Evolutionary conservation across 768 basidiomycete species (phyloP).

Genomic region (Hygrophoropsis aurantiaca): DNA sequence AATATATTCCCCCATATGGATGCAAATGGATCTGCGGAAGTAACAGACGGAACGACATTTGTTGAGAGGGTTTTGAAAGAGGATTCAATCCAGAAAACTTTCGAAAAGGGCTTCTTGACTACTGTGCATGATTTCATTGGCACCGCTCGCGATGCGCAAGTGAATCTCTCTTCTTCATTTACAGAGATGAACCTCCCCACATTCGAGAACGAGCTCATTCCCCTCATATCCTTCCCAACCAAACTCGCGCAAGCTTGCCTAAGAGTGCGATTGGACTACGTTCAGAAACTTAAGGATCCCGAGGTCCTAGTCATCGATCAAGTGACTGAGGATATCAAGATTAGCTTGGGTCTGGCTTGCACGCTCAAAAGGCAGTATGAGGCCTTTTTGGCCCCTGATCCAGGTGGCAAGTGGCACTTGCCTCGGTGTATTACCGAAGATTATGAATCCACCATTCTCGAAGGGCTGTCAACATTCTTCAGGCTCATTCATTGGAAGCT

Average conservation of each 20-base stretch:
- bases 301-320: constrained; percentile 91
- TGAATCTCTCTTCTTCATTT: constrained; percentile 74
- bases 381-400: constrained; percentile 85
- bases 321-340: constrained; percentile 88
- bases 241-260: constrained; percentile 90
- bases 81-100: constrained; percentile 92
- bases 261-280: constrained; percentile 85
- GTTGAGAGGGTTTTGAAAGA: constrained; percentile 94
- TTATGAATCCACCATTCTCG: constrained; percentile 87
- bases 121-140: constrained; percentile 87
- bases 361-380: constrained; percentile 95
- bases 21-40: constrained; percentile 39
- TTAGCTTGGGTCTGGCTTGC: constrained; percentile 88
- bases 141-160: constrained; percentile 83
- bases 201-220: constrained; percentile 85
- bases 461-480: constrained; percentile 89
- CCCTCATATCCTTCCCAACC: constrained; percentile 94
- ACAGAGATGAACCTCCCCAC: constrained; percentile 88
- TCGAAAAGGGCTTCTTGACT: constrained; percentile 85
- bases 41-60: constrained; percentile 77
- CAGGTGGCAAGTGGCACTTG: constrained; percentile 83
- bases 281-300: constrained; percentile 84
- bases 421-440: constrained; percentile 87
- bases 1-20: constrained; percentile 28
- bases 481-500: constrained; percentile 93